Conservation (phyloP, 805 yeast species). For the Torulaspora gathmanii region DNA sequence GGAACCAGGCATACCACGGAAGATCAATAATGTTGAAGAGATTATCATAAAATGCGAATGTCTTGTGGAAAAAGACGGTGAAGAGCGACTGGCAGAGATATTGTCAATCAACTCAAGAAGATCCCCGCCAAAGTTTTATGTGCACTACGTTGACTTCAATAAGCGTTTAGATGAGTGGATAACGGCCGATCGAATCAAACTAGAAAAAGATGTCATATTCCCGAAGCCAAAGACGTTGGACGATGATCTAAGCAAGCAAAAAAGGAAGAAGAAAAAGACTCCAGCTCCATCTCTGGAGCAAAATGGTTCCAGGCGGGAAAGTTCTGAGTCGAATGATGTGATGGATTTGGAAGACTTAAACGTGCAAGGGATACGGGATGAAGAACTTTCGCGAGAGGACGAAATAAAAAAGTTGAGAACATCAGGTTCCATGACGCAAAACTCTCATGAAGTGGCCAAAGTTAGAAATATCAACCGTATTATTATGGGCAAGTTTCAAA, state of each 20-base stretch:
- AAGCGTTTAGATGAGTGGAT: conserved; percentile 98
- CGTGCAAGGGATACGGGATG: conserved; percentile 73
- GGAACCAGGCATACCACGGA: conserved; percentile 27
- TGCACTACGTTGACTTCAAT: conserved; percentile 91
- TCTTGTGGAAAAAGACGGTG: conserved; percentile 75
- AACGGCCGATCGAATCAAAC: conserved; percentile 62
- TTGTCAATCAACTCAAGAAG: conserved; percentile 69
- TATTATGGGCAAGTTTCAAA: conserved; percentile 82
- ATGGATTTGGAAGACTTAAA: conserved; percentile 81
- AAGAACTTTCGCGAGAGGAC: conserved; percentile 77
- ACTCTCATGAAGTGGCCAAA: conserved; percentile 76
- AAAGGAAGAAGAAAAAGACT: conserved; percentile 38
- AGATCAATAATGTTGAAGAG: conserved; percentile 41
- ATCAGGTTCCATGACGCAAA: conserved; percentile 97
- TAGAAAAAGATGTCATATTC: conserved; percentile 59
- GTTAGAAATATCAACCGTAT: conserved; percentile 78
- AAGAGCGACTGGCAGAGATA: conserved; percentile 77
- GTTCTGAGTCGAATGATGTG: conserved; percentile 49
- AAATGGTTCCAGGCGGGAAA: conserved; percentile 18
- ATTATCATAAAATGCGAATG: conserved; percentile 75
- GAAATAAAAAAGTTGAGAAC: conserved; percentile 89
- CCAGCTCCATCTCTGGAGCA: conserved; percentile 8
- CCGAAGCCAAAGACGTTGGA: conserved; percentile 58
- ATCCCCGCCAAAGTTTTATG: conserved; percentile 77
- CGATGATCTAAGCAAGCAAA: conserved; percentile 37